Conservation (phyloP, 441 rosid genomes). For the Pelargonium myrrhifolium region DNA sequence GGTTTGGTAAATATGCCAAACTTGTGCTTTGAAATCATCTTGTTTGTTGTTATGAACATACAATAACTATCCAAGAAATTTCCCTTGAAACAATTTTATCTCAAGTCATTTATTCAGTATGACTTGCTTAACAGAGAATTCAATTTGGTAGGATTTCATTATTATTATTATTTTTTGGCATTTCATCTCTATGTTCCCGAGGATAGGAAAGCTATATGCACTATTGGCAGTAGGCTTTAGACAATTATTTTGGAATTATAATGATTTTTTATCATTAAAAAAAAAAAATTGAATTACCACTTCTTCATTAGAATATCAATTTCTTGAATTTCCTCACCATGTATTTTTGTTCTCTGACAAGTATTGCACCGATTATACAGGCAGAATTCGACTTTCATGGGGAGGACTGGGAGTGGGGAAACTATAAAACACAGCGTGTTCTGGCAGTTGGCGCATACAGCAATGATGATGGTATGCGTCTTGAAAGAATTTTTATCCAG, state of each 20-base stretch:
- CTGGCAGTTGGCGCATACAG: slow-evolving; percentile 89
- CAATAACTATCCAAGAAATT: not conserved
- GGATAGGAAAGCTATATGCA: too few species aligned
- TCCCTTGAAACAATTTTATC: not conserved
- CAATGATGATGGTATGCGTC: slow-evolving; percentile 91
- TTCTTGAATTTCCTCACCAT: slow-evolving; percentile 4
- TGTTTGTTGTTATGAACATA: not conserved
- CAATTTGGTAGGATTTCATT: not conserved
- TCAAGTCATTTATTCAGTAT: not conserved
- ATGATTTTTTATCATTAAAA: not conserved
- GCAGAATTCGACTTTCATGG: slow-evolving; percentile 98
- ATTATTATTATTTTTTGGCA: too few species aligned
- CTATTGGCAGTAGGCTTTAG: not conserved
- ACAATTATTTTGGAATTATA: not conserved
- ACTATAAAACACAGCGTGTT: slow-evolving; percentile 85
- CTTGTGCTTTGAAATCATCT: too few species aligned
- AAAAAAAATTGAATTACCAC: not conserved
- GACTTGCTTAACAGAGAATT: not conserved
- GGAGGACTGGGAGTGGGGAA: slow-evolving; percentile 99
- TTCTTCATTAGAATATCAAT: not conserved
- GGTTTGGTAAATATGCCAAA: too few species aligned
- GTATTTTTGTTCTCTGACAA: slow-evolving; percentile 4
- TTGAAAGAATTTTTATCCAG: slow-evolving; percentile 89
- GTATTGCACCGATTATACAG: slow-evolving; percentile 33
- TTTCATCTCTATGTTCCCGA: too few species aligned